These are phyloP conservation scores for Petunia axillaris DNA, from an alignment of 257 asterid species.

Conservation along the genomic window DNA sequence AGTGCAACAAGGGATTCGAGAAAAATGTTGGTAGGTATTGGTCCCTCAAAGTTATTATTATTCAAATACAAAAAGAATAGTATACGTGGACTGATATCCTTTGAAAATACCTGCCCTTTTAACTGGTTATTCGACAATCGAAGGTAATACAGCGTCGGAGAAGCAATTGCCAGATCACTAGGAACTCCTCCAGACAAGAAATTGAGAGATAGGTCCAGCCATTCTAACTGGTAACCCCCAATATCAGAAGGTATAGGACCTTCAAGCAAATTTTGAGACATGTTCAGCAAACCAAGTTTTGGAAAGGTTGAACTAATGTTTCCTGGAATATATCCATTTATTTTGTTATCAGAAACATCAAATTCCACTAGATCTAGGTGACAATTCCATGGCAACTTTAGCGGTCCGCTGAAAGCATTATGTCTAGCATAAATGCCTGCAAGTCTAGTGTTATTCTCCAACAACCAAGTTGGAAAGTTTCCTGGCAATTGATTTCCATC, in stretches of 20 bases:
- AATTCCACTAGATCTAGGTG: not conserved
- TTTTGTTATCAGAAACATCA: conserved; percentile 15
- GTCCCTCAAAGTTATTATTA: not conserved
- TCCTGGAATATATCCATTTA: not conserved
- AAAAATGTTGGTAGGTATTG: not conserved
- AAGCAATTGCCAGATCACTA: not conserved
- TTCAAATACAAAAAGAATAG: not conserved
- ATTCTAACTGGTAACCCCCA: rapidly evolving
- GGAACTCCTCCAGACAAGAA: not conserved
- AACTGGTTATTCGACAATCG: conserved; percentile 20
- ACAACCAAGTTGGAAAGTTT: conserved; percentile 15
- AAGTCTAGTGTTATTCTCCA: conserved; percentile 14
- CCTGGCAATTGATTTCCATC: not conserved
- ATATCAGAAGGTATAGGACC: not conserved
- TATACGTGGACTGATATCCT: not conserved
- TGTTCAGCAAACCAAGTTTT: not conserved
- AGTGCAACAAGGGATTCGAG: not conserved
- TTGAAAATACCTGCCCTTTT: not conserved
- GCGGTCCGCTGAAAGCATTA: not conserved
- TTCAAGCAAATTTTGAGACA: not conserved
- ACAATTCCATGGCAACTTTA: not conserved
- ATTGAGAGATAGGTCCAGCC: not conserved
- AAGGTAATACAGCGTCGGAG: rapidly evolving
- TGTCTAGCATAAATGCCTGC: not conserved
- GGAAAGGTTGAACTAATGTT: not conserved